Evolutionary conservation across 2,329 filamentous ascomycete species (phyloP), one percentile per base, ranked within the genome.

Genomic region (Xylariaceae sp.): DNA sequence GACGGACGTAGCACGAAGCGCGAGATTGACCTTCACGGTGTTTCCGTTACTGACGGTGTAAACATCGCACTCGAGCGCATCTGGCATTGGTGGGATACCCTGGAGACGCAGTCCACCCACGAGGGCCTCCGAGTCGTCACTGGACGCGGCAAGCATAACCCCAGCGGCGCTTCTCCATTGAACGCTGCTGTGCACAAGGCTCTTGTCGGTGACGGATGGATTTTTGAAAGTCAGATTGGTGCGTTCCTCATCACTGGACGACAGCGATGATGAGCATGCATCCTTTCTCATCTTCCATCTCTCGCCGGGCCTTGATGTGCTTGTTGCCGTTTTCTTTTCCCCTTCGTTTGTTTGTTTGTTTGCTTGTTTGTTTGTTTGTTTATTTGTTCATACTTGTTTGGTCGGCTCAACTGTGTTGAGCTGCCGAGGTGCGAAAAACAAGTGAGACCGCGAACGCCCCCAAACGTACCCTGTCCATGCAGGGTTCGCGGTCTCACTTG

Each of bases 191-290:
- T 97, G n/a, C 86, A 82, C 51, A 87, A 85, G 68, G 87, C 86
- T 69, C 77, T 97, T 48, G 80, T 86, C 45, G 81, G 83, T 50
- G 89, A 93, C 61, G 92, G 92, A 0, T 97, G 93, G 93, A 91
- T 84, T 70, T 78, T 94, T 39, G 84, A 91, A 71, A 80, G 88
- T 50, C 81, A 85, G 49, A 86, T 84, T 34, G 92, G 92, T 0
- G 82, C 83, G 44, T 82, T 93, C 68, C 75, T 86, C 53, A 83
- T 97, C 13, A 85, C 77, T 9, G 92, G 92, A 0, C 73, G 77
- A 52, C 71, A 70, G 57, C 75, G 68, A 55, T 59, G 35, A 44
- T 49, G 6, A 55, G 6, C 8, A 23, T 15, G 5, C 4, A 2
- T 35, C 18, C 17, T 7, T 15, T 11, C 9, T 34, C 18, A 30